Evolutionary conservation across 2,329 filamentous ascomycete genomes (phyloP).

Genomic region (Dothideomycetes sp.): DNA sequence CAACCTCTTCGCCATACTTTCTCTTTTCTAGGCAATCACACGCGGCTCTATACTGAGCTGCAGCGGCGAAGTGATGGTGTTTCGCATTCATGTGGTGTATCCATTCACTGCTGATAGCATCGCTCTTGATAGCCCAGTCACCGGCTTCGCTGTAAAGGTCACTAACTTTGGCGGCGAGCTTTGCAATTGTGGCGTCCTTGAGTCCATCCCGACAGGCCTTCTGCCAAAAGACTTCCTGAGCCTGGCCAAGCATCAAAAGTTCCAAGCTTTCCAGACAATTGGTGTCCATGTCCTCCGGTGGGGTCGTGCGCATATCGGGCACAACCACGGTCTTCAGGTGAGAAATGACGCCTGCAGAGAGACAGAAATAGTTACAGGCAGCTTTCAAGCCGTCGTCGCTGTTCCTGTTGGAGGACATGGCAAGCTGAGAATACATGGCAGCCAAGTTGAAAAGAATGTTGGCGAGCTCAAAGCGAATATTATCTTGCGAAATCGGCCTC

Average conservation of each 20-base stretch:
- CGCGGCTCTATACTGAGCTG: conserved; percentile 84
- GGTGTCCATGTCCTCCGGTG: conserved; percentile 92
- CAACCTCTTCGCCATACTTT: conserved; percentile 91
- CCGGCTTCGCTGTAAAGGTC: conserved; percentile 80
- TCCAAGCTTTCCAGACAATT: conserved; percentile 75
- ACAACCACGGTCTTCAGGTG: conserved; percentile 68
- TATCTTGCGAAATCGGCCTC: conserved; percentile 56
- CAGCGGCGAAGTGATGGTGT: conserved; percentile 92
- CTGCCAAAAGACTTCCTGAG: conserved; percentile 96
- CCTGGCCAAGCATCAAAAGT: conserved; percentile 79
- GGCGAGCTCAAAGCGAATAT: conserved; percentile 70
- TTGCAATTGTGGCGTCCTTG: conserved; percentile 86
- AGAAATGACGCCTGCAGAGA: conserved; percentile 70
- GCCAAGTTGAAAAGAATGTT: conserved; percentile 91
- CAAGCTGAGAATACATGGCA: conserved; percentile 86
- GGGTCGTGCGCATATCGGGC: conserved; percentile 65
- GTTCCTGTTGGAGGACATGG: conserved; percentile 64
- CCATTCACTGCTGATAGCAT: conserved; percentile 86
- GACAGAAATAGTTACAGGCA: conserved; percentile 82
- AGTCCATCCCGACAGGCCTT: conserved; percentile 90
- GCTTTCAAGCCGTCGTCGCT: conserved; percentile 75
- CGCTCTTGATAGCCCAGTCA: conserved; percentile 78
- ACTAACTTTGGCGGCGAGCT: conserved; percentile 79
- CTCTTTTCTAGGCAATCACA: conserved; percentile 87
- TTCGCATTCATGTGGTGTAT: conserved; percentile 97